Conservation (phyloP, 1,284 basidiomycete species). For the Malassezia cuniculi region DNA sequence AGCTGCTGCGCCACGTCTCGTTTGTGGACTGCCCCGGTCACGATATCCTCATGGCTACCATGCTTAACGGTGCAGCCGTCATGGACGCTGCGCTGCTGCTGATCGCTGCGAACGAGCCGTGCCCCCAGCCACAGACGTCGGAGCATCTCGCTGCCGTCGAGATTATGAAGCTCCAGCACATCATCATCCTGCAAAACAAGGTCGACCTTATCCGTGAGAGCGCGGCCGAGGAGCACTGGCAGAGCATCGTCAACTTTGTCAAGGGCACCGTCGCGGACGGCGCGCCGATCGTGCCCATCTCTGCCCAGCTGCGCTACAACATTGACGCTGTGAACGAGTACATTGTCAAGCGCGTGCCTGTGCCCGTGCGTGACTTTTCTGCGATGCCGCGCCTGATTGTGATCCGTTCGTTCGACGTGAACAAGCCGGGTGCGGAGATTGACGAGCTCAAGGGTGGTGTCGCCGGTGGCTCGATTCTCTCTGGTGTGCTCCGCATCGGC, state of each 20-base stretch:
- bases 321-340: slow-evolving; percentile 99
- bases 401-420: slow-evolving; percentile 99
- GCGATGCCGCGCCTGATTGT: slow-evolving; percentile 86
- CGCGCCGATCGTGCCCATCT: slow-evolving; percentile 95
- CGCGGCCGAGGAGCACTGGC: slow-evolving; percentile 44
- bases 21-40: slow-evolving; percentile 64
- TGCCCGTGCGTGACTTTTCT: slow-evolving; percentile 82
- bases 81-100: slow-evolving; percentile 93
- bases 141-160: slow-evolving; percentile 97
- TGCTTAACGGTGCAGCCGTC: slow-evolving; percentile 98
- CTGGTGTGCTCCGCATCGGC: slow-evolving; percentile 75
- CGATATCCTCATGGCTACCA: slow-evolving; percentile 84
- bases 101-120: slow-evolving; percentile 92
- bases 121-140: slow-evolving; percentile 95
- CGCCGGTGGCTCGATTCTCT: slow-evolving; percentile 88
- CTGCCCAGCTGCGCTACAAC: slow-evolving; percentile 96
- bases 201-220: slow-evolving; percentile 43
- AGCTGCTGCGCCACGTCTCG: slow-evolving; percentile 64
- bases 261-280: slow-evolving; percentile 77
- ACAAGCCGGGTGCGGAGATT: slow-evolving; percentile 94
- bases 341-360: slow-evolving; percentile 89
- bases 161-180: slow-evolving; percentile 97
- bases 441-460: slow-evolving; percentile 96
- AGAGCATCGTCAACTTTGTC: slow-evolving; percentile 40
- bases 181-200: slow-evolving; percentile 74